Base-by-base conservation (phyloP, 257 asterid species). In the Nemophila menziesii region DNA sequence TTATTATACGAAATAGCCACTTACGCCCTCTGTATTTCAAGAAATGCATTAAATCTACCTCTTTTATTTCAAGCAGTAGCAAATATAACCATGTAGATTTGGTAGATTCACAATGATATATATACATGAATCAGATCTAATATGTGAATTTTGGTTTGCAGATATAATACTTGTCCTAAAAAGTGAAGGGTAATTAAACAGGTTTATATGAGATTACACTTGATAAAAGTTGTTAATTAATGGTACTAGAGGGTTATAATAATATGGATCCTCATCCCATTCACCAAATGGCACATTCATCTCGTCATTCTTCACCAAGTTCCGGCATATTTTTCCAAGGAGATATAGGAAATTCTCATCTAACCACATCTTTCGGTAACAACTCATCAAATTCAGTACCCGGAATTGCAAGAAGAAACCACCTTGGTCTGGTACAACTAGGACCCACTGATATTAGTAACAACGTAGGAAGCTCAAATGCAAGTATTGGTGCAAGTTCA, bases 401-500 rank as follows among this genome's bases (percentile, higher is more conserved):
- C 41, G 78, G 82, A 48, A 83, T 56, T 61, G 67, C 51, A 40
- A 79, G 36, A 13, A 2, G 12, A 13, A 29, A 66, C 43, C 70
- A 67, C 20, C 77, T 57, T 56, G 77, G 76, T 21, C 83, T 67
- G 4, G 63, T 75, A 47, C n/a, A n/a, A n/a, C n/a, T n/a, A n/a
- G n/a, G n/a, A n/a, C 68, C 85, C 0, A 89, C 80, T 39, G 94
- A 77, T 36, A 62, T 62, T 60, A 73, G 78, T 58, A 72, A 68
- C 55, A 81, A 87, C 20, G 77, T 80, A 59, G 72, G 79, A 39
- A 82, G 64, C 68, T 84, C 98, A 1, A 93, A 80, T 41, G 92
- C 92, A 23, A 89, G 95, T 65, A 75, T 89, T 51, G 97, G 95
- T 51, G 94, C 92, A 23, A 90, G 96, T 75, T 90, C 99, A 45